phyloP scores from a whole-genome alignment of 2,329 filamentous ascomycete genomes.

The Talaromyces sp. region DNA sequence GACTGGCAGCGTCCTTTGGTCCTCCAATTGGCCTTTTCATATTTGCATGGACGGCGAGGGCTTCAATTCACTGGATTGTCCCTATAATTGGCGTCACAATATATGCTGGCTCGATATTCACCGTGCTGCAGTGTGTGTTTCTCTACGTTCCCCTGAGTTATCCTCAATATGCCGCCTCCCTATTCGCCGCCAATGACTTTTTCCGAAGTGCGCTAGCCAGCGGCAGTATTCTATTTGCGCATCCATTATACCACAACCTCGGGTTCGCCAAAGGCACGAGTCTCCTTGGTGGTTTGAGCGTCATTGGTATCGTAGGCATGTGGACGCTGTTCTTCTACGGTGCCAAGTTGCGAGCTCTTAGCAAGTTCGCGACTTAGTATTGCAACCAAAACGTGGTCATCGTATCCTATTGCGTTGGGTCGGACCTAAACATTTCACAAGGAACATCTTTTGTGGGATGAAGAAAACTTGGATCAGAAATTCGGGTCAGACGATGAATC shows the following conservation, averaged over 20 bases:
- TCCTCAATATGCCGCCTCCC: conserved; percentile 32
- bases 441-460: background rate
- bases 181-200: conserved; percentile 39
- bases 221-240: conserved; percentile 34
- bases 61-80: conserved; percentile 41
- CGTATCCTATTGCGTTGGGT: background rate
- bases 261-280: conserved; percentile 32
- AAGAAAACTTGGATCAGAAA: background rate
- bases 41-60: conserved; percentile 47
- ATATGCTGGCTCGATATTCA: conserved; percentile 32
- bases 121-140: conserved; percentile 43
- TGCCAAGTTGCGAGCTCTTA: background rate
- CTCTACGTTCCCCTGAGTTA: conserved; percentile 38
- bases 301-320: conserved; percentile 26
- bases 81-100: conserved; percentile 40
- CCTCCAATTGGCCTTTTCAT: conserved; percentile 48
- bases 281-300: conserved; percentile 37
- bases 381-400: background rate
- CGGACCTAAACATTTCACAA: background rate
- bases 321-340: background rate
- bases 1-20: conserved; percentile 47
- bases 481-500: background rate
- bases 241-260: conserved; percentile 33
- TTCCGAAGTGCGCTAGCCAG: conserved; percentile 26
- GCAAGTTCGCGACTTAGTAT: background rate